Base-by-base conservation (phyloP, 116 monocot species). In the Dioscorea cayenensis region DNA sequence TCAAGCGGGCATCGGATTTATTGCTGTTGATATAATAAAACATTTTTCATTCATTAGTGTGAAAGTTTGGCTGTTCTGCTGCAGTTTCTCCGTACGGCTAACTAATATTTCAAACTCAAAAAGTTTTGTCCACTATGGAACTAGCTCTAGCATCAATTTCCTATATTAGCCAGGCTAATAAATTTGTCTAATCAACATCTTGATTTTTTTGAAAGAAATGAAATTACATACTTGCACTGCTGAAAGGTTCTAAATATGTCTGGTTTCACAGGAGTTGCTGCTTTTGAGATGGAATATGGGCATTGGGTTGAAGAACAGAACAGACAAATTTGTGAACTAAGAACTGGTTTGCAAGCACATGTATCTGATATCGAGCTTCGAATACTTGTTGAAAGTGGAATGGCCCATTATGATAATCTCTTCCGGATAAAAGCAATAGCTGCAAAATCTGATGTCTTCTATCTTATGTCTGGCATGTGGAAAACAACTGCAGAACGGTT, bases 391-490 rank as follows among this genome's bases (percentile, higher is more conserved):
- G 92, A 96, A 20, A 84, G 73, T 71, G 85, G 82, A 64, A 74
- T 92, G 69, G 77, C 29, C 21, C 85, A 92, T 71, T 90, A 96
- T 69, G 78, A 90, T 65, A 80, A 79, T 50, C 83, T 92, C 19
- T 90, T 92, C 62, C 77, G 73, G 7, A 90, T 96, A 60, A 96
- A 96, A 69, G 64, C 80, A 20, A 79, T 83, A 6, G 88, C 77
- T 74, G 87, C 96, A 35, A 90, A 90, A 16, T 77, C 89, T 27
- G 95, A 96, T 74, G 92, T 92, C 20, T 96, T 96, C 77, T 90
- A 92, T 80, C 72, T 96, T 9, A 92, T 92, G 84, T 96, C 96
- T 32, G 96, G 95, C 69, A 80, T 90, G 83, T 96, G 95, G 92
- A 92, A 77, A 67, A 85, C 95, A 37, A 43, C 89, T 25, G 64